Base-by-base conservation (phyloP, 495 filamentous ascomycete genomes). In the Trichodelitschia bisporula region DNA sequence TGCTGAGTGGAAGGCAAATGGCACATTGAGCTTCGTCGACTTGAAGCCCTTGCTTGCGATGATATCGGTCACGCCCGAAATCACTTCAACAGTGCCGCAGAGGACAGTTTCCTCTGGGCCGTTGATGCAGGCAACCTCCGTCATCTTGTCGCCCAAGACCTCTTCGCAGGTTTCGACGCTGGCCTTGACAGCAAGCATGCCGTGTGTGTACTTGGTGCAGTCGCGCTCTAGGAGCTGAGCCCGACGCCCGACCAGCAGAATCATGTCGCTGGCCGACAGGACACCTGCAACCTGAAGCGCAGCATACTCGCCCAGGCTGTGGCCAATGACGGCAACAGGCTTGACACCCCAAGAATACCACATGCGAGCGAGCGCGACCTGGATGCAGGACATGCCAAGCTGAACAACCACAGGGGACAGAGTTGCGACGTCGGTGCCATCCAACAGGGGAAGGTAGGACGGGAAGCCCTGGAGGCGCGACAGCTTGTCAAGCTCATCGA, bases 231-330 rank as follows among this genome's bases (percentile, higher is more conserved):
- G 58, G n/a, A 90, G 56, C 38, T 68, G 59, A 18, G 82, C 82
- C 28, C 82, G 67, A 21, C 62, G 58, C 15, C 80, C 82, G 30
- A 80, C 73, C 4, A 91, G 59, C 40, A 72, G 77, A 40, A 92
- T 68, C 16, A 73, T 70, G 42, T 90, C 80, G 37, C 64, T 67
- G 18, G 66, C 72, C 5, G 72, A 75, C 6, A 92, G 50, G 10
- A 90, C 69, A 30, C 78, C 82, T 12, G 80, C 68, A 19, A 72
- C 68, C 41, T 83, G 62, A 2, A 91, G 56, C 11, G 83, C 82
- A 28, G 82, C 78, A 51, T 84, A 91, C 47, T 92, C 82, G 34
- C 82, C 82, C 9, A 70, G 41, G 46, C 78, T 89, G 54, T 93
- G 83, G 15, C 83, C 83, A 20, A 91, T 56, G 2, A 90, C 77